Conservation (phyloP, 75 land plant species). For the Pseudotsuga menziesii region DNA sequence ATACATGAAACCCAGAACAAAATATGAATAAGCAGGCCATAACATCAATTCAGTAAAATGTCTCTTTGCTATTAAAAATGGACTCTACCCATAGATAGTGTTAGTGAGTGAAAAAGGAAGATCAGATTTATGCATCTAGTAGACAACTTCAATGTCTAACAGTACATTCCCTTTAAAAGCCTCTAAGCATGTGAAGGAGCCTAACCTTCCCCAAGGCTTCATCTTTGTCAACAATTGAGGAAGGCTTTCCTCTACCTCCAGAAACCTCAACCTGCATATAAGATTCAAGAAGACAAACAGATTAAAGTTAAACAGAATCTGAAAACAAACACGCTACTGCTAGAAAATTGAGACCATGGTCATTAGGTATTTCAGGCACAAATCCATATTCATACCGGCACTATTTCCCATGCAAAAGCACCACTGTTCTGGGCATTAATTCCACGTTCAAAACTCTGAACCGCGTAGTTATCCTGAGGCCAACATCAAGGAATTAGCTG, state of each 20-base stretch:
- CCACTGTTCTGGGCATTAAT: constrained; percentile 77
- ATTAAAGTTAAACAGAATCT: not conserved
- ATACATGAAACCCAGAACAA: not conserved
- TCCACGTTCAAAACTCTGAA: constrained; percentile 92
- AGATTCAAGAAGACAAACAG: not conserved
- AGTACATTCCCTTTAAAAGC: too few species aligned
- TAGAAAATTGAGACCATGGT: not conserved
- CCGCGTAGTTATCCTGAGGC: constrained; percentile 75
- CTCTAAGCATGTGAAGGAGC: not conserved
- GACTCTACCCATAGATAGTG: too few species aligned
- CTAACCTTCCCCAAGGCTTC: constrained; percentile 86
- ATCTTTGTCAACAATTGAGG: constrained; percentile 69
- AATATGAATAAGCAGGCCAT: not conserved
- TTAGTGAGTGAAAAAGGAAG: too few species aligned
- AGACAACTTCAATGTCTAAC: too few species aligned
- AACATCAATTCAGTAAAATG: too few species aligned
- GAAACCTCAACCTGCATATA: constrained; percentile 78
- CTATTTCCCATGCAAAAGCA: constrained; percentile 89
- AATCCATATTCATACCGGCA: constrained; percentile 48
- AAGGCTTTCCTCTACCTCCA: constrained; percentile 72
- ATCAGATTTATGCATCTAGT: too few species aligned
- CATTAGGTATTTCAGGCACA: not conserved
- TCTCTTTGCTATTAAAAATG: too few species aligned
- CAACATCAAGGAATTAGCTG: not conserved
- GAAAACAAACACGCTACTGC: not conserved